phyloP scores from a whole-genome alignment of 2,329 filamentous ascomycete species.

The Cytospora mali region DNA sequence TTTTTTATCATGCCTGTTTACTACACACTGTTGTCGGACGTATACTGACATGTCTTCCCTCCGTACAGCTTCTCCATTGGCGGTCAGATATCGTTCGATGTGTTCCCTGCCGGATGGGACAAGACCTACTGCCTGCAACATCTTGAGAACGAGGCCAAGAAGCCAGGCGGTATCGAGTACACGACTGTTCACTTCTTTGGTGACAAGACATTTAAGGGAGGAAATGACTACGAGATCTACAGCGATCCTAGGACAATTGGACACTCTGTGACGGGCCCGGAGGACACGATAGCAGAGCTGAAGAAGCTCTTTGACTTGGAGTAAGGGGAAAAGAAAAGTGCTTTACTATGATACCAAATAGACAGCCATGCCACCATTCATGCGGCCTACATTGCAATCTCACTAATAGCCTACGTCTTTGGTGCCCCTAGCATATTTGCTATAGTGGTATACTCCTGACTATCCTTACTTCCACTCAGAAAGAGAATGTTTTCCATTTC shows the following conservation, averaged over 20 bases:
- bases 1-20: not conserved
- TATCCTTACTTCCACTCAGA: not conserved
- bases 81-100: constrained; percentile 96
- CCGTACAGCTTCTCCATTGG: constrained; percentile 82
- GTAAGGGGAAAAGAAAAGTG: constrained; percentile 10
- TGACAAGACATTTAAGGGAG: constrained; percentile 88
- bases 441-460: not conserved
- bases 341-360: constrained; percentile 20
- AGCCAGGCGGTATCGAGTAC: constrained; percentile 73
- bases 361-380: constrained; percentile 5
- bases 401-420: not conserved
- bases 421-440: not conserved
- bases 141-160: constrained; percentile 76
- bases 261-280: constrained; percentile 78
- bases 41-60: constrained; percentile 4
- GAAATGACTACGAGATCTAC: constrained; percentile 97
- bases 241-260: constrained; percentile 79
- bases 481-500: not conserved
- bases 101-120: constrained; percentile 97
- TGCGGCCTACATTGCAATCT: not conserved
- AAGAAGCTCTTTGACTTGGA: constrained; percentile 75
- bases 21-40: not conserved
- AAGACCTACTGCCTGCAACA: constrained; percentile 96
- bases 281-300: constrained; percentile 78
- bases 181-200: constrained; percentile 96